Conservation (phyloP, 345 rosid species). For the Eucalyptus pauciflora region DNA sequence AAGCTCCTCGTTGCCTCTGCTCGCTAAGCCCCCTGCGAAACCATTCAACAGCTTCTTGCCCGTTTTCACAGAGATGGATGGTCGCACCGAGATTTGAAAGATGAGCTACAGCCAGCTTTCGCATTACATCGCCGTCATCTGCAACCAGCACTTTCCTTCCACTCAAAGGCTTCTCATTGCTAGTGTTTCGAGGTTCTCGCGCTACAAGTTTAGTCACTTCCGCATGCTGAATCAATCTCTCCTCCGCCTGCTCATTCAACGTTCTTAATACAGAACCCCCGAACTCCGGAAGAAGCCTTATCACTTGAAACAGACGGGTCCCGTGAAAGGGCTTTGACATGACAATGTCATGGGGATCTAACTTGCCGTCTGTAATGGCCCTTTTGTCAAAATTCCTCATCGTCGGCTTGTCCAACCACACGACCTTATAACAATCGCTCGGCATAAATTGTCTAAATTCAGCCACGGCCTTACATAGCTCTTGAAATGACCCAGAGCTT, state of each 20-base stretch:
- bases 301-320: constrained; percentile 27
- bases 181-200: not conserved
- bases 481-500: constrained; percentile 22
- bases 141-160: constrained; percentile 59
- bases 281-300: constrained; percentile 54
- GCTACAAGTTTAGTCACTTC: not conserved
- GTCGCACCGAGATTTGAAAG: constrained; percentile 41
- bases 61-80: constrained; percentile 31
- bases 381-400: not conserved
- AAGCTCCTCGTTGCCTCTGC: not conserved
- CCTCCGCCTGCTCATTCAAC: not conserved
- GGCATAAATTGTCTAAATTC: constrained; percentile 32
- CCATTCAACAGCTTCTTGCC: constrained; percentile 35
- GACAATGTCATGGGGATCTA: constrained; percentile 23
- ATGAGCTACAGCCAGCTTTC: not conserved
- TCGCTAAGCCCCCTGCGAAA: constrained; percentile 14
- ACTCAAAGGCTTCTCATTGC: constrained; percentile 6
- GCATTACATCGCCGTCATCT: constrained; percentile 24
- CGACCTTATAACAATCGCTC: constrained; percentile 22
- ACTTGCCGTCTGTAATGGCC: not conserved
- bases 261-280: constrained; percentile 14
- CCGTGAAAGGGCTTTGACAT: constrained; percentile 63
- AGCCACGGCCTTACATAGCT: constrained; percentile 15
- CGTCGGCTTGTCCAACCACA: constrained; percentile 53
- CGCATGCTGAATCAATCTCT: not conserved